These are phyloP conservation scores for Inga oerstediana DNA, from an alignment of 306 rosid genomes.

Conservation along the genomic window DNA sequence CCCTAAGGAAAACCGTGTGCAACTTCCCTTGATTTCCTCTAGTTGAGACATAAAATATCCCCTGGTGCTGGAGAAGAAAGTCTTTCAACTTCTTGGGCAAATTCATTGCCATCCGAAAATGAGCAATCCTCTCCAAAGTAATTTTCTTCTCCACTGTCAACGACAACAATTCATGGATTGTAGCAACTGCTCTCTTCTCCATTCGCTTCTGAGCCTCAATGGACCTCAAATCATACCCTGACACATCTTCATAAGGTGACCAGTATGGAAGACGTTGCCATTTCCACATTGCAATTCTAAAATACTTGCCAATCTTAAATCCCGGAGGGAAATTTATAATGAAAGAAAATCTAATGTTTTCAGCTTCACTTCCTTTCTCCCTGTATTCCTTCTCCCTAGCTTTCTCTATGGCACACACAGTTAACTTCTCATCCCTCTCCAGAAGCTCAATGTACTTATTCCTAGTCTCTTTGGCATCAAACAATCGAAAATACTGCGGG, in stretches of 20 bases:
- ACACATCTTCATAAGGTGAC: conserved; percentile 86
- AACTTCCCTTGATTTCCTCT: conserved; percentile 94
- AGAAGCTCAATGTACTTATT: conserved; percentile 73
- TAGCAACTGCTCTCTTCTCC: conserved; percentile 86
- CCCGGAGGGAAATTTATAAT: conserved; percentile 82
- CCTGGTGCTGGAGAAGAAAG: conserved; percentile 89
- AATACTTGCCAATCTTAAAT: conserved; percentile 88
- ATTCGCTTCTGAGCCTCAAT: conserved; percentile 84
- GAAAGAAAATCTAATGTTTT: conserved; percentile 76
- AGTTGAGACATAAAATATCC: conserved; percentile 83
- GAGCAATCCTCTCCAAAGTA: conserved; percentile 86
- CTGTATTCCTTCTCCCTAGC: conserved; percentile 83
- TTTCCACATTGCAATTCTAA: conserved; percentile 81
- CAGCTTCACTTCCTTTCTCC: conserved; percentile 73
- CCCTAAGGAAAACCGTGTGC: conserved; percentile 88
- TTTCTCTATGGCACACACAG: conserved; percentile 66
- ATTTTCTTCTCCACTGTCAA: conserved; percentile 90
- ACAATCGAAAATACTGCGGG: conserved; percentile 65
- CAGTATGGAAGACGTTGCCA: conserved; percentile 93
- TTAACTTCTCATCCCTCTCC: conserved; percentile 54
- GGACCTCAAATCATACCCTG: conserved; percentile 82
- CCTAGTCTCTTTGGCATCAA: conserved; percentile 81
- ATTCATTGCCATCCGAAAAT: conserved; percentile 74
- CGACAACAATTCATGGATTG: conserved; percentile 75
- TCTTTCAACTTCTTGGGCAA: conserved; percentile 86